phyloP scores from a whole-genome alignment of 306 rosid species.

The Lathyrus sativus region DNA sequence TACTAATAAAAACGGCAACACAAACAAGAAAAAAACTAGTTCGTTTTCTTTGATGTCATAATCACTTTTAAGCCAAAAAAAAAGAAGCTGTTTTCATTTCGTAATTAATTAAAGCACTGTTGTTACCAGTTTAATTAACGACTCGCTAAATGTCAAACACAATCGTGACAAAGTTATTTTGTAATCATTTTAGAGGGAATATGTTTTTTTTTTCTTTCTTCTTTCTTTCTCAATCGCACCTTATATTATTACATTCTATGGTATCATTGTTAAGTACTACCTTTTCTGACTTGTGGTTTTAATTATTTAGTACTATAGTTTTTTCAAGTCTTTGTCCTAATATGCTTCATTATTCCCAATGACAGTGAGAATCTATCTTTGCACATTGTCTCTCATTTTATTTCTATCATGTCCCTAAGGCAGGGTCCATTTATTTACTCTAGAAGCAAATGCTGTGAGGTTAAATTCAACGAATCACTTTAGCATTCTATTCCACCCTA shows the following conservation, averaged over 20 bases:
- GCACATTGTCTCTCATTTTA: constrained; percentile 17
- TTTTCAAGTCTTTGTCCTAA: constrained; percentile 26
- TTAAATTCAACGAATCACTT: constrained; percentile 44
- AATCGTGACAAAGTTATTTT: constrained; percentile 38
- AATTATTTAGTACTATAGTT: constrained; percentile 27
- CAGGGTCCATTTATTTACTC: constrained; percentile 36
- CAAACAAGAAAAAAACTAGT: background rate
- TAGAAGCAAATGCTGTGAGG: constrained; percentile 35
- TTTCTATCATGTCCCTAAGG: constrained; percentile 27
- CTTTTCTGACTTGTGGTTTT: constrained; percentile 35
- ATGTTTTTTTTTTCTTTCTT: background rate
- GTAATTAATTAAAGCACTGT: background rate
- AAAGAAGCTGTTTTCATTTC: constrained; percentile 39
- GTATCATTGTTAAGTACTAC: constrained; percentile 16
- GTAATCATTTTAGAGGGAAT: constrained; percentile 39
- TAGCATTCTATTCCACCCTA: constrained; percentile 24
- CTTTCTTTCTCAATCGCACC: constrained; percentile 5
- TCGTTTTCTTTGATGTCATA: constrained; percentile 35
- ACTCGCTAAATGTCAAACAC: constrained; percentile 47
- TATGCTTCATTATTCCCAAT: constrained; percentile 49
- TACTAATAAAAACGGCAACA: background rate
- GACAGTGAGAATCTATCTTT: constrained; percentile 36
- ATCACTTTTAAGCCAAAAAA: constrained; percentile 43
- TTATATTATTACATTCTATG: constrained; percentile 8
- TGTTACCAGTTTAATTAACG: background rate